Evolutionary conservation across 768 basidiomycete genomes (phyloP), one percentile per base, ranked within the genome.

Genomic region (Tricholoma bakamatsutake): DNA sequence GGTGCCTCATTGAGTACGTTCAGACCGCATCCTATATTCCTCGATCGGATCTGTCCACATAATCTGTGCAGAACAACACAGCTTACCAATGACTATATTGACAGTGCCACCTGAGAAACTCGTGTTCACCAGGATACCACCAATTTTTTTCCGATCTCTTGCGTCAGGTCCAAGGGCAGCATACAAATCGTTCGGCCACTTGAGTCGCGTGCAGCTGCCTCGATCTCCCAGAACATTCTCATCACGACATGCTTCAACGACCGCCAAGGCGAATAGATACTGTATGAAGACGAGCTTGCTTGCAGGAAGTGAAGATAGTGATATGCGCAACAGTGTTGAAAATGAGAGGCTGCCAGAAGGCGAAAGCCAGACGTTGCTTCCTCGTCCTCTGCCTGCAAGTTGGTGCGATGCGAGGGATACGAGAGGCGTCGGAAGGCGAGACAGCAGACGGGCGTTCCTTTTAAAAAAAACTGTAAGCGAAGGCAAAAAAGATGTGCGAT

Each of bases 171-270:
- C 82, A 39, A 77, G 74, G 39, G 84, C 77, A 1, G 85, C 88
- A 63, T 98, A 98, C 4, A 99, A 74, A 62, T 98, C 97, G 64
- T 98, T 98, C 17, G 96, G 97, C 97, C 97, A 98, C 69, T 98
- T 98, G 24, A 98, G 73, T 39, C 85, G 77, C 10, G 97, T 80
- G 12, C 76, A 75, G 2, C 81, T 71, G 11, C 82, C 85, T 13
- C 63, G 64, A 50, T 72, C 75, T 57, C 77, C 82, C 0, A 87
- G 74, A n/a, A 85, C 76, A 9, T 62, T 72, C 1, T 73, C 71
- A 2, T 84, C 79, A 49, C 85, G 79, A 61, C 90, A 91, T 1
- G 88, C 93, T 61, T 94, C 88, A 15, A 86, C 83, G n/a, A 98
- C 86, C 1, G 94, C 93, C 39, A 98, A 74, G 0, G 88, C 88